Conservation (phyloP, 2,329 filamentous ascomycete genomes). For the Verticillium zaregamsianum region DNA sequence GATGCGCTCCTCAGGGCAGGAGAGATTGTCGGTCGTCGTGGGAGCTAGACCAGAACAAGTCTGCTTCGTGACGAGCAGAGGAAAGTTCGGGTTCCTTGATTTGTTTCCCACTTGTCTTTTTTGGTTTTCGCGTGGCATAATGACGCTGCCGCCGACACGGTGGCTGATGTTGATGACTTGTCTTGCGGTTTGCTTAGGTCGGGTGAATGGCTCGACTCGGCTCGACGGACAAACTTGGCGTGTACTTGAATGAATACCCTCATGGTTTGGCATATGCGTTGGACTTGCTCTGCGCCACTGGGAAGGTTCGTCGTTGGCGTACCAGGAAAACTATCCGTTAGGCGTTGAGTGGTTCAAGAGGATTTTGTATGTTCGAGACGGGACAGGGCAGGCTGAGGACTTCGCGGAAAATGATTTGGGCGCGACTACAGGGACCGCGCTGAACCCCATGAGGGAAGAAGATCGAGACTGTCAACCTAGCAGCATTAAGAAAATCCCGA, state of each 20-base stretch:
- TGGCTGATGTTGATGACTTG: constrained; percentile 1
- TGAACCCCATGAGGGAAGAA: neutral
- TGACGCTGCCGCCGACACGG: neutral
- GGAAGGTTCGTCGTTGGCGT: neutral
- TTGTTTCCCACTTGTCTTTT: neutral
- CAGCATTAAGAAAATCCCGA: too few relatives aligned
- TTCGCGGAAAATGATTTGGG: neutral
- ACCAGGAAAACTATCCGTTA: neutral
- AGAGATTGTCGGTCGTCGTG: constrained; percentile 50
- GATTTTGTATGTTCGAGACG: neutral
- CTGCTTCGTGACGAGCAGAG: neutral
- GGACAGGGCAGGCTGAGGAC: neutral
- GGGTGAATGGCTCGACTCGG: neutral
- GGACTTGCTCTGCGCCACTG: constrained; percentile 1
- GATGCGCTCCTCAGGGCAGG: constrained; percentile 54
- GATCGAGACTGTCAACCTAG: too few relatives aligned
- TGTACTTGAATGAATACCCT: constrained; percentile 14
- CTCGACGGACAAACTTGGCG: constrained; percentile 2
- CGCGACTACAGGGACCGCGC: neutral
- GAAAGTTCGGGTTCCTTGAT: neutral
- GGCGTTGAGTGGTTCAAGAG: neutral
- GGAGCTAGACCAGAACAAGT: neutral
- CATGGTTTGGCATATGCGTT: constrained; percentile 9
- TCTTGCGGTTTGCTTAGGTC: neutral
- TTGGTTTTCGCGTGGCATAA: neutral